Evolutionary conservation across 352 stramenopile genomes (phyloP).

Genomic region (Phytophthora tubulina): DNA sequence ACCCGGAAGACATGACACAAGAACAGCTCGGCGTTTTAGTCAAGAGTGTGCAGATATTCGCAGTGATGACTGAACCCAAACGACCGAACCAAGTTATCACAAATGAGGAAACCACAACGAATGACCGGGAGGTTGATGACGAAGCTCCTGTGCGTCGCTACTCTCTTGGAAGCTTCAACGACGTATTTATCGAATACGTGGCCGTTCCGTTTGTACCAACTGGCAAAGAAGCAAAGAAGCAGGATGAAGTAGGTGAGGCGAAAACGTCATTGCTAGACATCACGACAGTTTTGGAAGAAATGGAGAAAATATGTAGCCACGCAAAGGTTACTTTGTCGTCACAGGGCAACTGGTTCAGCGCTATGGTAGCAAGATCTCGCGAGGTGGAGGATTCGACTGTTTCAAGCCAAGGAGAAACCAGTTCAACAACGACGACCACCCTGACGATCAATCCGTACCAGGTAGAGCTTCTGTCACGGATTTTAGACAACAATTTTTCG

Average conservation of each 20-base stretch:
- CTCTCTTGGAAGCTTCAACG: conserved; percentile 27
- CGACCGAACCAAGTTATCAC: conserved; percentile 4
- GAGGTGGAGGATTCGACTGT: not conserved
- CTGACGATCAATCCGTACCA: conserved; percentile 69
- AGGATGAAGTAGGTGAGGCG: not conserved
- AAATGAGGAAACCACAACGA: conserved; percentile 1
- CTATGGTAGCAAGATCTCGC: no score
- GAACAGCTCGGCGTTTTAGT: conserved; percentile 67
- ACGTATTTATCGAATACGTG: conserved; percentile 62
- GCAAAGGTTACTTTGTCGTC: conserved; percentile 51
- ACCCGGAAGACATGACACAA: conserved; percentile 45
- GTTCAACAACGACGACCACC: not conserved
- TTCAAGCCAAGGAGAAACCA: conserved; percentile 1
- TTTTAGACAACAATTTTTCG: conserved; percentile 72
- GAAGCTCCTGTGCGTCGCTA: conserved; percentile 9
- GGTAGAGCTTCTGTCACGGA: conserved; percentile 66
- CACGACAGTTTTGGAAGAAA: conserved; percentile 57
- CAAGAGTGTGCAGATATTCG: conserved; percentile 50
- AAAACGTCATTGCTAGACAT: conserved; percentile 47
- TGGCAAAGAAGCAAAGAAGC: conserved; percentile 36
- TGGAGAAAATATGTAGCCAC: conserved; percentile 62
- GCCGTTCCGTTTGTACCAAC: conserved; percentile 44
- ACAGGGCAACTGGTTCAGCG: conserved; percentile 47
- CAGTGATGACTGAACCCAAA: conserved; percentile 36
- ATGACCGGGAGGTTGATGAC: not conserved